Percentiles rank a stretch among this genome's conserved stretches.
phyloP scores from a whole-genome alignment of 805 yeast genomes.

The Nakazawaea populi region DNA sequence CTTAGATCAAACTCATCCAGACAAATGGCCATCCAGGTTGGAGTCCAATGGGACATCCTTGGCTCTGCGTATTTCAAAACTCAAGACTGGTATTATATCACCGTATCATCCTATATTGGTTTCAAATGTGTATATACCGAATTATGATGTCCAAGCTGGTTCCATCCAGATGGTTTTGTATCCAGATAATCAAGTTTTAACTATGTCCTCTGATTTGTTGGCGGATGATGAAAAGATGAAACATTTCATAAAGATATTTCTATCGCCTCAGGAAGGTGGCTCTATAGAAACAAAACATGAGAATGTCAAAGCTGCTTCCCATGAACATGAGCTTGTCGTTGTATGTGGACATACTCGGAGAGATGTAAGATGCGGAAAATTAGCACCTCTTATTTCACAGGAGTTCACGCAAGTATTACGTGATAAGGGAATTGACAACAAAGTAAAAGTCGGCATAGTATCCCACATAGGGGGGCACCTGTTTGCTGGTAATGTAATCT shows the following conservation, averaged over 20 bases:
- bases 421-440: slow-evolving; percentile 24
- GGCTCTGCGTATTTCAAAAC: slow-evolving; percentile 30
- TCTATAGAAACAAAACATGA: background rate
- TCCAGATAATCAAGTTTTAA: slow-evolving; percentile 47
- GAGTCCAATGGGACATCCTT: slow-evolving; percentile 42
- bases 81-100: slow-evolving; percentile 28
- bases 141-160: slow-evolving; percentile 3
- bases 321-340: slow-evolving; percentile 31
- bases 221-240: slow-evolving; percentile 12
- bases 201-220: slow-evolving; percentile 22
- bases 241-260: slow-evolving; percentile 23
- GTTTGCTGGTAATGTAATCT: slow-evolving; percentile 76
- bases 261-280: slow-evolving; percentile 26
- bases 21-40: slow-evolving; percentile 42
- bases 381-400: slow-evolving; percentile 51
- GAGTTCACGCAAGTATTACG: slow-evolving; percentile 46
- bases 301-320: slow-evolving; percentile 12
- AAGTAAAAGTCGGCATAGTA: slow-evolving; percentile 42
- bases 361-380: slow-evolving; percentile 60
- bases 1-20: slow-evolving; percentile 29
- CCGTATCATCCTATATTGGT: slow-evolving; percentile 46
- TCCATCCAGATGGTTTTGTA: slow-evolving; percentile 33
- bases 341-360: slow-evolving; percentile 64
- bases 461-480: slow-evolving; percentile 87
- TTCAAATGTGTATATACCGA: slow-evolving; percentile 34